Evolutionary conservation across 495 filamentous ascomycete genomes (phyloP).

Genomic region (Penicillium silybi): DNA sequence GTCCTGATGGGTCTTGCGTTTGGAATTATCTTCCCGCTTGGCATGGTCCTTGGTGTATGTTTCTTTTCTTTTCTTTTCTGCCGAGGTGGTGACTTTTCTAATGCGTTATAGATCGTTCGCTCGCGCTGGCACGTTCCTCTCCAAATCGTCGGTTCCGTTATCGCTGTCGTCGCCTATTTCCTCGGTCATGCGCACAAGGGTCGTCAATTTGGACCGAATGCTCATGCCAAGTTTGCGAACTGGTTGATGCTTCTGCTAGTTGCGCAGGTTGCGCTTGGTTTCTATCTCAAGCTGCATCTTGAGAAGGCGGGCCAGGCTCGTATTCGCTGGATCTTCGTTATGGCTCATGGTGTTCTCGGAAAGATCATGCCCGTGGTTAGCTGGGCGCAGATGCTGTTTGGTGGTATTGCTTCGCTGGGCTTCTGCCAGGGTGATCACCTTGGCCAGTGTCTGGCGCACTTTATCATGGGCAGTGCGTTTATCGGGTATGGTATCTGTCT

Average conservation of each 20-base stretch:
- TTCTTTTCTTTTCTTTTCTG: not conserved
- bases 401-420: slow-evolving; percentile 88
- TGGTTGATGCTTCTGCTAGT: slow-evolving; percentile 74
- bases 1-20: slow-evolving; percentile 82
- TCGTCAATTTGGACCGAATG: slow-evolving; percentile 78
- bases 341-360: slow-evolving; percentile 75
- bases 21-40: slow-evolving; percentile 86
- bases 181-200: slow-evolving; percentile 89
- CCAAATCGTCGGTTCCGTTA: slow-evolving; percentile 67
- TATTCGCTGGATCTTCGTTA: slow-evolving; percentile 67
- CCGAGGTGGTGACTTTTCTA: not conserved
- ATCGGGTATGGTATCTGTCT: slow-evolving; percentile 89
- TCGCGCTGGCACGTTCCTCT: slow-evolving; percentile 93
- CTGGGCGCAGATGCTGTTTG: slow-evolving; percentile 97
- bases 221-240: slow-evolving; percentile 77
- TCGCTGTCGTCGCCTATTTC: slow-evolving; percentile 82
- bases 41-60: slow-evolving; percentile 91
- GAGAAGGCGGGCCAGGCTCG: slow-evolving; percentile 75
- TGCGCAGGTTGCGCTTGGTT: slow-evolving; percentile 71
- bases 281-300: slow-evolving; percentile 87
- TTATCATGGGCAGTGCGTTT: slow-evolving; percentile 97
- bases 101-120: slow-evolving; percentile 64
- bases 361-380: slow-evolving; percentile 81
- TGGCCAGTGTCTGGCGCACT: slow-evolving; percentile 93
- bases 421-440: slow-evolving; percentile 90